These are phyloP conservation scores for Lupinus albus DNA, from an alignment of 306 rosid species.

Conservation along the genomic window DNA sequence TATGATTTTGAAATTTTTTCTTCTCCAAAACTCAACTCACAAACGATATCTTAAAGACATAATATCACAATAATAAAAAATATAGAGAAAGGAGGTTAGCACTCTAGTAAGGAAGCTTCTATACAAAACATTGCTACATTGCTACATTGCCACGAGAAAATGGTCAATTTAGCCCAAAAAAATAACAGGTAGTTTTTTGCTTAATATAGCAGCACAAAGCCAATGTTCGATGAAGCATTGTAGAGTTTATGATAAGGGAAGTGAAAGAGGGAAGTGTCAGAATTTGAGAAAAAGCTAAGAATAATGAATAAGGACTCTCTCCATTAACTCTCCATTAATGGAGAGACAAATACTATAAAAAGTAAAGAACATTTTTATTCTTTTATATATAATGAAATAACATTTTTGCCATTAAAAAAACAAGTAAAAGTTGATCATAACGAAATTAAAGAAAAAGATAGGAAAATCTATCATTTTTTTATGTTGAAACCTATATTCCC, in stretches of 20 bases:
- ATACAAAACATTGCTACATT: constrained; percentile 2
- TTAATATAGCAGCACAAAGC: constrained; percentile 42
- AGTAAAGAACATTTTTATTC: no score
- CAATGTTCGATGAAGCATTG: constrained; percentile 47
- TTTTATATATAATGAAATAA: no score
- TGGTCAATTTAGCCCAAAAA: constrained; percentile 4
- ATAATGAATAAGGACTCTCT: no score
- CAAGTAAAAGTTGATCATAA: no score
- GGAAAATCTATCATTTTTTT: neutral
- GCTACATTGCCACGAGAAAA: neutral
- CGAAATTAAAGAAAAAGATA: neutral
- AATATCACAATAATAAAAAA: constrained; percentile 18
- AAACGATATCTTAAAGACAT: constrained; percentile 34
- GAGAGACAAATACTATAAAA: no score
- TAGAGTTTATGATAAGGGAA: constrained; percentile 30
- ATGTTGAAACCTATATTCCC: constrained; percentile 7
- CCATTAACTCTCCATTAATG: no score
- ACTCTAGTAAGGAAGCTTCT: constrained; percentile 51
- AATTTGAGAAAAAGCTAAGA: constrained; percentile 27
- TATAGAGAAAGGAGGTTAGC: constrained; percentile 32
- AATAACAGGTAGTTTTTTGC: neutral
- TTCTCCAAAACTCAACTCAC: no score
- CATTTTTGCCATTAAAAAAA: no score
- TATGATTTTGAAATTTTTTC: no score
- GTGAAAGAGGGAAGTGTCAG: constrained; percentile 25